Evolutionary conservation across 2,329 filamentous ascomycete genomes (phyloP).

Genomic region (Aspergillus sp.): DNA sequence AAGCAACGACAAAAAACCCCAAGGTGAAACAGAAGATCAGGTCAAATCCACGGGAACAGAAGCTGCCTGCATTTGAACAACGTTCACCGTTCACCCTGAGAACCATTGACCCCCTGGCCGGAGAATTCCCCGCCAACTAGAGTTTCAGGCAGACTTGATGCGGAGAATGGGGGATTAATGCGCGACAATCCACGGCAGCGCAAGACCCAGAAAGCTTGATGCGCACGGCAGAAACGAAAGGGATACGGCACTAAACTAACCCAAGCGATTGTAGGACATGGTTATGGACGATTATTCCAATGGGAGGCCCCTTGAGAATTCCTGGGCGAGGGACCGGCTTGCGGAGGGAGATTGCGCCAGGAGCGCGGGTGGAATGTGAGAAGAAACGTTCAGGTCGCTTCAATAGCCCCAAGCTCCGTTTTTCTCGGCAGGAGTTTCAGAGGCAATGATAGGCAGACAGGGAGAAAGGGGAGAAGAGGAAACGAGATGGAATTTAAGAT

Average conservation of each 20-base stretch:
- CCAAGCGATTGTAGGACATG: constrained; percentile 71
- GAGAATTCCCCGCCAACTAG: constrained; percentile 8
- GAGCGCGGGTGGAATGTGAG: constrained; percentile 23
- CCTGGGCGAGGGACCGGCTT: constrained; percentile 12
- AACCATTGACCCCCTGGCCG: background rate
- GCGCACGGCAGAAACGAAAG: constrained; percentile 3
- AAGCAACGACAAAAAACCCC: background rate
- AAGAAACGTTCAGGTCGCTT: constrained; percentile 6
- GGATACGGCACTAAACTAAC: constrained; percentile 50
- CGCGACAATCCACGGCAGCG: constrained; percentile 12
- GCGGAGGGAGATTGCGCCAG: constrained; percentile 30
- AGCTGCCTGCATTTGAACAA: background rate
- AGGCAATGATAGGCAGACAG: constrained; percentile 5
- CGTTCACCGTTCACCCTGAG: background rate
- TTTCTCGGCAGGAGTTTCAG: constrained; percentile 14
- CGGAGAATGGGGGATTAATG: constrained; percentile 16
- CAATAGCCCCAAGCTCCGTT: constrained; percentile 9
- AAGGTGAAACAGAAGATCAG: background rate
- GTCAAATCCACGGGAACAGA: background rate
- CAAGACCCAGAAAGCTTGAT: constrained; percentile 4
- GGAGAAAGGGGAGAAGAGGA: background rate
- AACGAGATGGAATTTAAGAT: background rate
- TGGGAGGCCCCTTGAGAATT: constrained; percentile 23
- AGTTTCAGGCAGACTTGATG: constrained; percentile 22
- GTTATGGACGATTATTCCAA: constrained; percentile 21